Percentiles rank a stretch among this genome's conserved stretches.
These are phyloP conservation scores for Heritiera fomes DNA, from an alignment of 345 rosid species.

Conservation along the genomic window DNA sequence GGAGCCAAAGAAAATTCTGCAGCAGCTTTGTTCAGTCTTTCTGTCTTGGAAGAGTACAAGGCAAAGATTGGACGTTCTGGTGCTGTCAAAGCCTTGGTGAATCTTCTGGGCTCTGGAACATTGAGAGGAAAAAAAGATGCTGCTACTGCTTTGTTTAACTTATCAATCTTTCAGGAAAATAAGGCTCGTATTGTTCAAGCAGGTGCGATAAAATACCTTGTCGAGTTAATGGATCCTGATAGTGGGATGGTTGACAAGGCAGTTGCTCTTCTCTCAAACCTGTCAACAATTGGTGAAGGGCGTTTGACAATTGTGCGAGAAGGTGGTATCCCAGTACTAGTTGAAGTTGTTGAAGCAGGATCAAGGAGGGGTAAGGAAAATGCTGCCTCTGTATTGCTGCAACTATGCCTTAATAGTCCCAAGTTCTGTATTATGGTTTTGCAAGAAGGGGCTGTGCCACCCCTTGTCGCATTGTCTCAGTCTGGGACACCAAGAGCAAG, in stretches of 20 bases:
- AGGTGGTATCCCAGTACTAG: slow-evolving; percentile 77
- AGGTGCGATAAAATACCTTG: slow-evolving; percentile 84
- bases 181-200: slow-evolving; percentile 91
- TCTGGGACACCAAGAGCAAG: slow-evolving; percentile 94
- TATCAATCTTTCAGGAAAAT: slow-evolving; percentile 89
- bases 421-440: slow-evolving; percentile 85
- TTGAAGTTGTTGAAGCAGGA: slow-evolving; percentile 81
- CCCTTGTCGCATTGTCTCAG: slow-evolving; percentile 90
- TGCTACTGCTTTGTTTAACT: slow-evolving; percentile 84
- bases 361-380: slow-evolving; percentile 94
- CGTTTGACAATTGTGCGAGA: slow-evolving; percentile 63
- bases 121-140: slow-evolving; percentile 93
- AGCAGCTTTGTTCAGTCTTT: slow-evolving; percentile 77
- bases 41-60: slow-evolving; percentile 72
- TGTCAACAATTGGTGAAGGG: slow-evolving; percentile 81
- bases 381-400: slow-evolving; percentile 78
- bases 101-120: slow-evolving; percentile 81
- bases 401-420: slow-evolving; percentile 73
- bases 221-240: slow-evolving; percentile 67
- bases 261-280: slow-evolving; percentile 84
- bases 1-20: slow-evolving; percentile 94
- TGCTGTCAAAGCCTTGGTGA: slow-evolving; percentile 73
- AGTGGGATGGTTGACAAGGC: slow-evolving; percentile 91
- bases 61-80: slow-evolving; percentile 81
- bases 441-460: slow-evolving; percentile 97